These are phyloP conservation scores for Saccharomycopsis sp. DNA, from an alignment of 805 yeast species.

Conservation along the genomic window DNA sequence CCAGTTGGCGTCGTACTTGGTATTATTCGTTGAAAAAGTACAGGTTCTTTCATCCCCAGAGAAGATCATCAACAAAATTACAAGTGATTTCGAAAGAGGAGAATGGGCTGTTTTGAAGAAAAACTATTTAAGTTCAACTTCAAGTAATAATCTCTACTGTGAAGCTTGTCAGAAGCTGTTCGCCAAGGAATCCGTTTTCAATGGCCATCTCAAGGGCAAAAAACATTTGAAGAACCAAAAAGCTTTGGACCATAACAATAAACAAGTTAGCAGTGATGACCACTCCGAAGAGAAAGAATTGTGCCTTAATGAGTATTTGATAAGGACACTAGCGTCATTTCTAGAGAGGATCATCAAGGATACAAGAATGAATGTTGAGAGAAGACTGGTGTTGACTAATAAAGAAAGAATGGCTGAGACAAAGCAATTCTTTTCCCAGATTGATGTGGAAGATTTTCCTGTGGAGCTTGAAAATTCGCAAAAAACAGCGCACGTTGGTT, in stretches of 20 bases:
- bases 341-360: slow-evolving; percentile 35
- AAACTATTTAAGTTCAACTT: too few relatives aligned
- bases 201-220: slow-evolving; percentile 64
- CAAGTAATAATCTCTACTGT: too few relatives aligned
- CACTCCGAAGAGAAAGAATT: slow-evolving; percentile 21
- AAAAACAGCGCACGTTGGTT: slow-evolving; percentile 4
- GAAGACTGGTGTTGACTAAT: slow-evolving; percentile 59
- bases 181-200: slow-evolving; percentile 53
- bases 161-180: slow-evolving; percentile 53
- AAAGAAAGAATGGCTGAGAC: slow-evolving; percentile 55
- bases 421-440: slow-evolving; percentile 32
- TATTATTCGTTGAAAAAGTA: slow-evolving; percentile 36
- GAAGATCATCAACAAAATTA: slow-evolving; percentile 25
- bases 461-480: slow-evolving; percentile 11
- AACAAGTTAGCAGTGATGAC: not conserved
- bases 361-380: slow-evolving; percentile 54
- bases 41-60: slow-evolving; percentile 41
- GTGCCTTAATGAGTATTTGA: slow-evolving; percentile 31
- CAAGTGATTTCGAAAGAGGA: slow-evolving; percentile 9
- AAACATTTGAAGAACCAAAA: slow-evolving; percentile 52
- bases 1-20: slow-evolving; percentile 42
- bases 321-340: slow-evolving; percentile 31
- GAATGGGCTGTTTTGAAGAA: slow-evolving; percentile 7
- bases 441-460: slow-evolving; percentile 26
- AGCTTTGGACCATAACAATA: slow-evolving; percentile 7